Conservation (phyloP, 306 rosid species). For the Cicer yamashitae region DNA sequence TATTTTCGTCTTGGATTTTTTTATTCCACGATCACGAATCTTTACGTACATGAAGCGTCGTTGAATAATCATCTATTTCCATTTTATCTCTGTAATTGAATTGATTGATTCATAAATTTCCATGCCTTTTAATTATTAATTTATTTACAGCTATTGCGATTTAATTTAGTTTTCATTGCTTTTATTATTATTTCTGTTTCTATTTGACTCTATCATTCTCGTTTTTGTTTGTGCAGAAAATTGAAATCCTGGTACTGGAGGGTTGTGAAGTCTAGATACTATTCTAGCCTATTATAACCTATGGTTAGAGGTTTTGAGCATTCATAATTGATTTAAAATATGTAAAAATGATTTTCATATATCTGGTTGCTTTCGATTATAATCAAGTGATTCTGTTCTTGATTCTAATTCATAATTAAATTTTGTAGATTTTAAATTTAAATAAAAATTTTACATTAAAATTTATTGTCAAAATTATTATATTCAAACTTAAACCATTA, state of each 20-base stretch:
- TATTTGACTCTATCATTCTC: constrained; percentile 37
- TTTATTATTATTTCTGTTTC: not conserved
- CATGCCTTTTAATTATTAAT: constrained; percentile 41
- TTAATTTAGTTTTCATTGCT: not conserved
- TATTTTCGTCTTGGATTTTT: constrained; percentile 6
- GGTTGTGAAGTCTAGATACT: constrained; percentile 24
- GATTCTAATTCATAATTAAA: no score
- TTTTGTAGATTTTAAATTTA: no score
- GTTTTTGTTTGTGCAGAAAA: constrained; percentile 38
- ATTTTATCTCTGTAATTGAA: constrained; percentile 35
- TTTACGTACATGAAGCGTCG: constrained; percentile 48
- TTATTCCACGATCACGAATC: constrained; percentile 47
- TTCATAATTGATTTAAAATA: no score
- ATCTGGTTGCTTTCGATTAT: no score
- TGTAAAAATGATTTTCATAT: no score
- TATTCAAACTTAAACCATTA: no score
- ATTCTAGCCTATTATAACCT: not conserved
- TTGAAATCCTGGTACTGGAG: constrained; percentile 33
- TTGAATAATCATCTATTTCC: constrained; percentile 37
- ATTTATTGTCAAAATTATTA: no score
- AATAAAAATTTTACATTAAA: no score
- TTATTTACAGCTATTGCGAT: constrained; percentile 32
- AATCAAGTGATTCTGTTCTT: no score
- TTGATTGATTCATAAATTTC: constrained; percentile 44
- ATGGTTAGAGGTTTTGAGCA: no score